phyloP scores from a whole-genome alignment of 129 eudicot species.

The Helianthus tuberosus region DNA sequence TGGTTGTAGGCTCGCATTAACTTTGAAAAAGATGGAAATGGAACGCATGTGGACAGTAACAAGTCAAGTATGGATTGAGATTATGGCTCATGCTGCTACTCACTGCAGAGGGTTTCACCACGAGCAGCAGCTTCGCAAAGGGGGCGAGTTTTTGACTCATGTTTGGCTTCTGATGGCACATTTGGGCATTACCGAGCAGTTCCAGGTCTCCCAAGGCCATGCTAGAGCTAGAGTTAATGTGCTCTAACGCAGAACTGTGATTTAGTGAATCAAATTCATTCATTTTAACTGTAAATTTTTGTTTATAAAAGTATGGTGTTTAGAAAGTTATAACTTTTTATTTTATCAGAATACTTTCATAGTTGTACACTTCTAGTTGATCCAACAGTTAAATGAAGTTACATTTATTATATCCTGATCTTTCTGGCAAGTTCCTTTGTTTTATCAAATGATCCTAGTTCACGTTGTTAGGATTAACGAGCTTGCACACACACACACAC shows the following conservation, averaged over 20 bases:
- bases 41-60: constrained; percentile 39
- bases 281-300: neutral
- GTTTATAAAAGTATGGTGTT: neutral
- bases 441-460: no score
- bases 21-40: constrained; percentile 25
- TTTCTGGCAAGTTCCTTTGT: no score
- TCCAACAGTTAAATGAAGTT: no score
- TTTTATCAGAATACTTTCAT: no score
- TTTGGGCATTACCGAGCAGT: constrained; percentile 62
- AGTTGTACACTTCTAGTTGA: no score
- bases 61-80: constrained; percentile 56
- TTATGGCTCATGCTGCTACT: constrained; percentile 46
- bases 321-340: no score
- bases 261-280: neutral
- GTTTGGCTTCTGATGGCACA: constrained; percentile 78
- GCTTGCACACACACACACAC: no score
- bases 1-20: constrained; percentile 48
- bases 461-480: no score
- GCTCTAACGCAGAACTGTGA: constrained; percentile 1
- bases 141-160: constrained; percentile 66
- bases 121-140: constrained; percentile 53
- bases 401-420: no score
- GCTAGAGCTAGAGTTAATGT: constrained; percentile 61
- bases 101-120: constrained; percentile 51
- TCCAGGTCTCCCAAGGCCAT: constrained; percentile 61